These are phyloP conservation scores for Calocera viscosa DNA, from an alignment of 768 basidiomycete genomes.

Conservation along the genomic window DNA sequence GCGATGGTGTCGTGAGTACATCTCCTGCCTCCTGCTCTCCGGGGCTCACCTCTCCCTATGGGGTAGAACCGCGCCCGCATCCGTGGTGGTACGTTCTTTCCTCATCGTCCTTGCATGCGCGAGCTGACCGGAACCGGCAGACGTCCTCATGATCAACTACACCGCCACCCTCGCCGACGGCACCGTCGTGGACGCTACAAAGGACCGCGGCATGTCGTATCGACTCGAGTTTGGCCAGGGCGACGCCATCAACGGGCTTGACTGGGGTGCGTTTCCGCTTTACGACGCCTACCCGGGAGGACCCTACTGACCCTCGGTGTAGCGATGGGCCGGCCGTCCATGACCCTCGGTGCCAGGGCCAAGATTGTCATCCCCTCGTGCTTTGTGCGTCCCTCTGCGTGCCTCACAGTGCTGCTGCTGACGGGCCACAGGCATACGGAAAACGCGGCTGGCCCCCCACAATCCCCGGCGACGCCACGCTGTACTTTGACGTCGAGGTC, in stretches of 20 bases:
- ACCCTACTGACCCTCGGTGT: not conserved
- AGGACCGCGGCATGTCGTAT: not conserved
- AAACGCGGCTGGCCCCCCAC: not conserved
- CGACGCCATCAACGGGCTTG: not conserved
- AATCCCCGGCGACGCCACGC: slow-evolving; percentile 5
- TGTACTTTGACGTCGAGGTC: slow-evolving; percentile 4
- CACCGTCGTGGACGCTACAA: not conserved
- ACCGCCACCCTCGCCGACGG: not conserved
- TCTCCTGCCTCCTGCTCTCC: not conserved
- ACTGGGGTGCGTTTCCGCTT: not conserved
- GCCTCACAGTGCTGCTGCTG: not conserved
- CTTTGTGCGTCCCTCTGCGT: not conserved
- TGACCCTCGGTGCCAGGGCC: not conserved
- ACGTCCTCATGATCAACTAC: not conserved
- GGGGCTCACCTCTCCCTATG: not conserved
- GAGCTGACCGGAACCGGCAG: not conserved
- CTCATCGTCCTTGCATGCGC: not conserved
- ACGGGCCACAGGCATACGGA: not conserved
- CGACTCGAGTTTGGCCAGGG: not conserved
- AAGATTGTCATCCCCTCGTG: not conserved
- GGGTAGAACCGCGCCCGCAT: not conserved
- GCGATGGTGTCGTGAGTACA: not conserved
- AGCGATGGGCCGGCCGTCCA: not conserved
- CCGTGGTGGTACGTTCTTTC: not conserved
- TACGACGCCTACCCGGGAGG: not conserved